Percentiles rank a stretch among this genome's conserved stretches.
phyloP scores from a whole-genome alignment of 768 basidiomycete species.

The Tricholoma furcatifolium region DNA sequence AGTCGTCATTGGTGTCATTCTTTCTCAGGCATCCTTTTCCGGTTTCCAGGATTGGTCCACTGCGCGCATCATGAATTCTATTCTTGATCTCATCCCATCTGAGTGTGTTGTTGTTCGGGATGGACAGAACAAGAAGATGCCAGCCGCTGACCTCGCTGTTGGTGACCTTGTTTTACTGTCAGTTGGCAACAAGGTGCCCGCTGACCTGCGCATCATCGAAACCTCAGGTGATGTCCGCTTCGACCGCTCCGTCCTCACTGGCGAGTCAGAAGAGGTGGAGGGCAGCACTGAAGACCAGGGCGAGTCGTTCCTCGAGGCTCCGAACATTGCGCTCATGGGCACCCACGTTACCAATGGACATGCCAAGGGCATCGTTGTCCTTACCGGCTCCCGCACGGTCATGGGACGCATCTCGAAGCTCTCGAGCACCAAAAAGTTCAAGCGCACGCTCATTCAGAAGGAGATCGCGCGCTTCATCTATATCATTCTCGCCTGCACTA shows the following conservation, averaged over 20 bases:
- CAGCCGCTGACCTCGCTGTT: slow-evolving; percentile 8
- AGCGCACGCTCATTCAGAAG: slow-evolving; percentile 42
- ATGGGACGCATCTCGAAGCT: slow-evolving; percentile 56
- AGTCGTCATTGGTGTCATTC: slow-evolving; percentile 7
- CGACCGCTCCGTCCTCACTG: slow-evolving; percentile 53
- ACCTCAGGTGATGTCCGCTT: slow-evolving; percentile 50
- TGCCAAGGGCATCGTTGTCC: slow-evolving; percentile 38
- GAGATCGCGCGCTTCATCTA: slow-evolving; percentile 54
- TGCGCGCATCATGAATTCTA: slow-evolving; percentile 10
- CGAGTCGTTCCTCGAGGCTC: slow-evolving; percentile 45
- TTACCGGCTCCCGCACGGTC: slow-evolving; percentile 39
- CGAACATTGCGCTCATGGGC: slow-evolving; percentile 46
- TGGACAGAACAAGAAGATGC: slow-evolving; percentile 4
- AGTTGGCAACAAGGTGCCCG: slow-evolving; percentile 12
- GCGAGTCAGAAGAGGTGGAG: slow-evolving; percentile 45
- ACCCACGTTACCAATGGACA: slow-evolving; percentile 40
- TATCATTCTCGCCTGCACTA: slow-evolving; percentile 41
- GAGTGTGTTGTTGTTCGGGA: slow-evolving; percentile 10
- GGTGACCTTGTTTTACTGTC: slow-evolving; percentile 11
- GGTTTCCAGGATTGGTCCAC: slow-evolving; percentile 8
- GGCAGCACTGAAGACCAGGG: slow-evolving; percentile 44
- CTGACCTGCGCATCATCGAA: slow-evolving; percentile 51
- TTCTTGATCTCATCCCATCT: slow-evolving; percentile 4
- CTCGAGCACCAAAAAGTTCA: slow-evolving; percentile 46
- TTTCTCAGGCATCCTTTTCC: slow-evolving; percentile 5